phyloP scores from a whole-genome alignment of 768 basidiomycete genomes.

The Lentinula boryana region DNA sequence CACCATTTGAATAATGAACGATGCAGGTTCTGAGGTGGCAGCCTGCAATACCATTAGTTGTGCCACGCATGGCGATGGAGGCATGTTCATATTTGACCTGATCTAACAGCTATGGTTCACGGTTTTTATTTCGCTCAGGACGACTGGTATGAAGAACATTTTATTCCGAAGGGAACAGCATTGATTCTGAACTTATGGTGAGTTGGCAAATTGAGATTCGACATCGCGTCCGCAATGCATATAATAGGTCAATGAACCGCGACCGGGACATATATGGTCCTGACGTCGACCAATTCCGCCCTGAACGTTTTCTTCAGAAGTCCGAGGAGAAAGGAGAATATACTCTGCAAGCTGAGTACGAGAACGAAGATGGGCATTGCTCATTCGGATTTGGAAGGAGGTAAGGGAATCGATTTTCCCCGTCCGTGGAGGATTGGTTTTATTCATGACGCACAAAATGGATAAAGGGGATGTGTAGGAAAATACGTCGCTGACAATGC shows the following conservation, averaged over 20 bases:
- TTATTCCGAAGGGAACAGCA: constrained; percentile 32
- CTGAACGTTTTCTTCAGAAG: neutral
- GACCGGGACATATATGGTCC: neutral
- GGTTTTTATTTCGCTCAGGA: constrained; percentile 21
- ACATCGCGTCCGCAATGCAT: neutral
- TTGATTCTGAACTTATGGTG: neutral
- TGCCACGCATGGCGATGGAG: neutral
- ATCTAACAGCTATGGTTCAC: constrained; percentile 23
- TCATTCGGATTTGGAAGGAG: neutral
- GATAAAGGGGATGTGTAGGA: neutral
- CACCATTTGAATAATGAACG: fast-evolving
- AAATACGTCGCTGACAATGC: neutral
- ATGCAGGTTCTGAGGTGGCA: constrained; percentile 19
- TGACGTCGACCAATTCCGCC: neutral
- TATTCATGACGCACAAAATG: neutral
- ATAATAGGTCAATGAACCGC: neutral
- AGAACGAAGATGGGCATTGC: neutral
- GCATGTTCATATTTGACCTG: neutral
- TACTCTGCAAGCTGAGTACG: neutral
- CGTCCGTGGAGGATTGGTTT: too few species aligned
- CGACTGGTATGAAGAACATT: constrained; percentile 39
- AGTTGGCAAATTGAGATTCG: neutral
- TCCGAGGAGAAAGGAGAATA: neutral
- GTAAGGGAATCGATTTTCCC: neutral
- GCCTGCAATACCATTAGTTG: constrained; percentile 24